Evolutionary conservation across 1,284 basidiomycete species (phyloP), one percentile per base, ranked within the genome.

Genomic region (Rhodotorula sp.): DNA sequence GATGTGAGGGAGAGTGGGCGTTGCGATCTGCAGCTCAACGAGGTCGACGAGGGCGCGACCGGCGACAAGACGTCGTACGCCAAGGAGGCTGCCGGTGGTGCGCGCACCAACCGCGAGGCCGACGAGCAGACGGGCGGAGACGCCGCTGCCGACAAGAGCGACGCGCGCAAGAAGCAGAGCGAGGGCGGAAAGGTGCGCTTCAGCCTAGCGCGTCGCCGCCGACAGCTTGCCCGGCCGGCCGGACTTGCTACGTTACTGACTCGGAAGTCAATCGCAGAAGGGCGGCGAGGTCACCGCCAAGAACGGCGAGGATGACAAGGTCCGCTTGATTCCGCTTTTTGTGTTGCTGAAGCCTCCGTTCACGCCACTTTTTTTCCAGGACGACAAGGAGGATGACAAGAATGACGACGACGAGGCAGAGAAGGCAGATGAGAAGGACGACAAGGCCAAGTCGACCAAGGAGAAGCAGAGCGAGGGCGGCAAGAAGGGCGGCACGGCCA

Each of bases 41-140:
- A 70, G 44, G 72, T 73, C 14, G 68, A 70, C 66, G 70, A 72
- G 27, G 50, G 59, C 3, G 16, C 52, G 23, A 72, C 70, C 3
- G 70, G 70, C 50, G 42, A 54, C 27, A 34, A 62, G 16, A 68
- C 70, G 10, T 72, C 70, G 27, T 55, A 68, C 41, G 66, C 70
- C 14, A 72, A 72, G 60, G 49, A 68, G 21, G 62, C 63, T n/a
- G 70, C 70, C 3, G 44, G 61, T 14, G 48, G 63, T 42, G 50
- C 65, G 21, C 23, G 41, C 25, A 71, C 69, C 23, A 71, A 71
- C 69, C 48, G 49, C 10, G 69, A 71, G 61, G 69, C 69, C 2
- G 27, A 59, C 25, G 60, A 46, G n/a, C 52, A 70, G 69, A 64
- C 54, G 46, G 65, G 54, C 34, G 63, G 52, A 21, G 41, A 60